A percentile compares a stretch with the other conserved stretches of the same genome.
phyloP scores from a whole-genome alignment of 2,329 filamentous ascomycete species.

The Paraconiothyrium brasiliense region DNA sequence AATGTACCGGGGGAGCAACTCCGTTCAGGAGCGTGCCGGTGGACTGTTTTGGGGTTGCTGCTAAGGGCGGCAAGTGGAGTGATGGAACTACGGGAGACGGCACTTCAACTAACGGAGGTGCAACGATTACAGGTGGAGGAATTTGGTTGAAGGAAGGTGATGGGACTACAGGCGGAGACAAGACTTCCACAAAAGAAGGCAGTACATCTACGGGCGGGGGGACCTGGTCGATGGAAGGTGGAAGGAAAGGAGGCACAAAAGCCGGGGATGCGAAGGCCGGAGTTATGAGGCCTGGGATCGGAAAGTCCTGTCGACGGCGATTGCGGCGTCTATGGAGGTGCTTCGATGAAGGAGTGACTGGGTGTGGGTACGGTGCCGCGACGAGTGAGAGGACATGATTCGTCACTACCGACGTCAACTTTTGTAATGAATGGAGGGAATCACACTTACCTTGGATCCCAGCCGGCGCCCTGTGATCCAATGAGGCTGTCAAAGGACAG shows the following conservation, averaged over 20 bases:
- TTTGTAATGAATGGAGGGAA: not conserved
- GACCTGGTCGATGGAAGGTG: too few species aligned
- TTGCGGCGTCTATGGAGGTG: slow-evolving; percentile 23
- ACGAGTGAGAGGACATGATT: slow-evolving; percentile 25
- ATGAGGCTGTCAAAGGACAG: not conserved
- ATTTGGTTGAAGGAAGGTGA: too few species aligned
- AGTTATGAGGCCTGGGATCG: not conserved
- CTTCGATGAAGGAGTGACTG: slow-evolving; percentile 21
- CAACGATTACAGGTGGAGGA: not conserved
- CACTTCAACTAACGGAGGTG: not conserved
- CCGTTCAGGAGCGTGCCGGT: not conserved
- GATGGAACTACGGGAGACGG: not conserved
- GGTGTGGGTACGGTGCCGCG: slow-evolving; percentile 11
- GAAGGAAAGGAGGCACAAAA: too few species aligned
- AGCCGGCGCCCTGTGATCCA: slow-evolving; percentile 15
- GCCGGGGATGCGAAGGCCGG: not conserved
- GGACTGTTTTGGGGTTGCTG: not conserved
- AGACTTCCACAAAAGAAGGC: not conserved
- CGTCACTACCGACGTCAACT: slow-evolving; percentile 18
- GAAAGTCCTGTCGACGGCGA: not conserved
- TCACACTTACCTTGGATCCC: slow-evolving; percentile 17
- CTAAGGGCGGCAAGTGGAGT: not conserved
- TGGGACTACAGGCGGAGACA: not conserved
- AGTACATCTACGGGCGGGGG: too few species aligned
- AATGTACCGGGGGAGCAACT: not conserved